phyloP scores from a whole-genome alignment of 345 rosid species.

The Erodium maritimum region DNA sequence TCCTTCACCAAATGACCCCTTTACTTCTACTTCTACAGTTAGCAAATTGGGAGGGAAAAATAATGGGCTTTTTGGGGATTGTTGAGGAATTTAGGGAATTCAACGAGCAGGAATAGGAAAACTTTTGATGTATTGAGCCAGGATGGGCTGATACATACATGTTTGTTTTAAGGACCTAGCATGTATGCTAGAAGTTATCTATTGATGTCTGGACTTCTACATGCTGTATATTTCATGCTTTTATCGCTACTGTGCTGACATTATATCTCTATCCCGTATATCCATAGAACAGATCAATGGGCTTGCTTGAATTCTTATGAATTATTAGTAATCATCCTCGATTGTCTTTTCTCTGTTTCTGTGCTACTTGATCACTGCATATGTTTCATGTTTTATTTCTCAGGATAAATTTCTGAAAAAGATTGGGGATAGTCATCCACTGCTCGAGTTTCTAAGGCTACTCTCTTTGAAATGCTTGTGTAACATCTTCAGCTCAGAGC shows the following conservation, averaged over 20 bases:
- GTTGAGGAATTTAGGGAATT: neutral
- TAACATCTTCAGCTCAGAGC: conserved; percentile 64
- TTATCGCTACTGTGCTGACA: no score
- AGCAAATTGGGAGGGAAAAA: no score
- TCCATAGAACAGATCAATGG: neutral
- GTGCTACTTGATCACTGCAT: conserved; percentile 4
- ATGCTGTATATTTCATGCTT: neutral
- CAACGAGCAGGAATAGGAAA: neutral
- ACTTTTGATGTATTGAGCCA: neutral
- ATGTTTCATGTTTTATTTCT: conserved; percentile 9
- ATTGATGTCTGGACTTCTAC: neutral
- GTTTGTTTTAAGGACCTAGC: neutral
- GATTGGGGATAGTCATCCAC: conserved; percentile 59
- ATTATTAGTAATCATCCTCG: neutral
- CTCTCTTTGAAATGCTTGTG: conserved; percentile 62
- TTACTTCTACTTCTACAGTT: no score
- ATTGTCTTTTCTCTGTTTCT: neutral
- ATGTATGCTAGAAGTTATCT: neutral
- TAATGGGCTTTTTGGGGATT: no score
- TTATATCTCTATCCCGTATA: neutral
- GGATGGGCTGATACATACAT: neutral
- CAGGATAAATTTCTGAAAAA: conserved; percentile 65
- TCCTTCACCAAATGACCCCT: no score
- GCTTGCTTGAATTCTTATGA: neutral
- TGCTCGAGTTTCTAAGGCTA: conserved; percentile 47